phyloP scores from a whole-genome alignment of 2,329 filamentous ascomycete genomes.

The Tolypocladium ovalisporum region DNA sequence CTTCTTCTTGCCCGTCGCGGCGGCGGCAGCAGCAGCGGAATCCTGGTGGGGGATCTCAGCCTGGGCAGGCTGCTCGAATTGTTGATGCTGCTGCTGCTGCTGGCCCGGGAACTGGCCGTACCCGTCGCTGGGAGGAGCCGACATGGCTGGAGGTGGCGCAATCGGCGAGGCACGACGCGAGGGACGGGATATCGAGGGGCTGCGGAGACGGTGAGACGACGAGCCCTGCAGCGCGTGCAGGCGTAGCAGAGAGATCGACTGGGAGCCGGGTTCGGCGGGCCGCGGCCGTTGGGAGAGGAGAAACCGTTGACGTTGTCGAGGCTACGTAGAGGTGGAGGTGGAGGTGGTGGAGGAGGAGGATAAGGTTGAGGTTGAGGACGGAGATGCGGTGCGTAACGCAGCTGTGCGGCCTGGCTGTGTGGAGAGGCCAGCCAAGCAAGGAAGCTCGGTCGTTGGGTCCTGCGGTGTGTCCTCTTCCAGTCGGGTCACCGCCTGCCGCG shows the following conservation, averaged over 20 bases:
- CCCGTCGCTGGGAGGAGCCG: conserved; percentile 44
- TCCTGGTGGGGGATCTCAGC: conserved; percentile 18
- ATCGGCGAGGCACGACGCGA: background rate
- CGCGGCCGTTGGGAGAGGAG: background rate
- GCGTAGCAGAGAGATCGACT: conserved; percentile 2
- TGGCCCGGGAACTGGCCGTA: conserved; percentile 37
- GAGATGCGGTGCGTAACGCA: conserved; percentile 1
- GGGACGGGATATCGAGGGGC: background rate
- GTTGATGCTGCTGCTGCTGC: conserved; percentile 33
- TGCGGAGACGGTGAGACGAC: conserved; percentile 1
- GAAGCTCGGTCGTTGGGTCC: background rate
- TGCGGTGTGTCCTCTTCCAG: conserved; percentile 5
- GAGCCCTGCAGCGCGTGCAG: conserved; percentile 5
- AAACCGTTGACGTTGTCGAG: conserved; percentile 1
- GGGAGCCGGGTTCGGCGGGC: conserved; percentile 3
- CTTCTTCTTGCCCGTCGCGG: conserved; percentile 61
- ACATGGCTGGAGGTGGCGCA: conserved; percentile 32
- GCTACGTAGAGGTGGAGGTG: background rate
- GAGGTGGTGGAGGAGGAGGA: background rate
- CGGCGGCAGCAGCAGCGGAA: conserved; percentile 14
- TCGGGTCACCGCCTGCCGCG: conserved; percentile 1
- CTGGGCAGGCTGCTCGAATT: conserved; percentile 27
- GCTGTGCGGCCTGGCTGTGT: conserved; percentile 1
- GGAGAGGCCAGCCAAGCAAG: conserved; percentile 1
- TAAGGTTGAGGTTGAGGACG: background rate